Conservation (phyloP, 805 yeast genomes). For the Ogataea polymorpha region DNA sequence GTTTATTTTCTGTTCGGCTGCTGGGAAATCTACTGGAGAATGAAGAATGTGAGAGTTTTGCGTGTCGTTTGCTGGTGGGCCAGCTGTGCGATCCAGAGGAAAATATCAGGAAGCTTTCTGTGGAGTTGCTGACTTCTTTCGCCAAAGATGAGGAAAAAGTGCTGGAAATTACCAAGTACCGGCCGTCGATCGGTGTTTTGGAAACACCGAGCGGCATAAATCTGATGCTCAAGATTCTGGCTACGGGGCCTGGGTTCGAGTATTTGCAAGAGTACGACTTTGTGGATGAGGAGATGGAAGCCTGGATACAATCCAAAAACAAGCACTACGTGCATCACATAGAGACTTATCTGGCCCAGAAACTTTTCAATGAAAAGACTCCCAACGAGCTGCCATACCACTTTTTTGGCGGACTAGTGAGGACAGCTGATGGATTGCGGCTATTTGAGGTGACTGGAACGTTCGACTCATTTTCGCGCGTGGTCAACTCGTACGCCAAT, state of each 20-base stretch:
- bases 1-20: constrained; percentile 54
- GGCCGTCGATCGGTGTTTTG: constrained; percentile 50
- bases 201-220: constrained; percentile 34
- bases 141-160: constrained; percentile 47
- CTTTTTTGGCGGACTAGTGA: constrained; percentile 76
- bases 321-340: constrained; percentile 45
- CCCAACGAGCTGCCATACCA: constrained; percentile 48
- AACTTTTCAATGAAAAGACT: constrained; percentile 15
- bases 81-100: constrained; percentile 67
- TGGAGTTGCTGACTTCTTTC: constrained; percentile 49
- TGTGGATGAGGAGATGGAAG: constrained; percentile 60
- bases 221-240: constrained; percentile 59
- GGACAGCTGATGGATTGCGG: constrained; percentile 76
- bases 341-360: constrained; percentile 38
- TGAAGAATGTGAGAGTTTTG: constrained; percentile 41
- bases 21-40: constrained; percentile 41
- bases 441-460: constrained; percentile 41
- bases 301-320: constrained; percentile 56
- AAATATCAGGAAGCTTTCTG: constrained; percentile 54
- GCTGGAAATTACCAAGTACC: constrained; percentile 46
- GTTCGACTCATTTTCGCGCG: constrained; percentile 22
- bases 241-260: constrained; percentile 66
- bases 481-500: constrained; percentile 17
- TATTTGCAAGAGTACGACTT: constrained; percentile 58
- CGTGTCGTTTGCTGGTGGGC: constrained; percentile 52